A percentile compares a stretch with the other conserved stretches of the same genome.
These are phyloP conservation scores for Penicillium brasilianum DNA, from an alignment of 2,329 filamentous ascomycete species.

Conservation along the genomic window DNA sequence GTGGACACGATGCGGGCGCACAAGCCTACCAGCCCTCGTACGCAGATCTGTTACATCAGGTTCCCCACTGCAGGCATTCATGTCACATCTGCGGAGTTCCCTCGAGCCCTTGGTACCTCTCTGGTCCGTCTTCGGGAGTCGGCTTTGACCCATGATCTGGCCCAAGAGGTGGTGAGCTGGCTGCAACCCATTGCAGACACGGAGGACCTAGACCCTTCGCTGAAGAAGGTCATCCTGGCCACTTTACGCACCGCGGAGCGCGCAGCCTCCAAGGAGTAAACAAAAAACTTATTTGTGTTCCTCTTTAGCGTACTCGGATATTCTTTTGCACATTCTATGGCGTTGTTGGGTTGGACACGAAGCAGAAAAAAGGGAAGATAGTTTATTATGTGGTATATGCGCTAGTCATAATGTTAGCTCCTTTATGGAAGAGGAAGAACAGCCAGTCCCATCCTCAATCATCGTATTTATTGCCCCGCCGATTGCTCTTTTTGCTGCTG, in stretches of 20 bases:
- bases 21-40: constrained; percentile 65
- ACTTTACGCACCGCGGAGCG: constrained; percentile 45
- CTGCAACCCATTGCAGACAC: constrained; percentile 53
- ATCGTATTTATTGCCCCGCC: constrained; percentile 50
- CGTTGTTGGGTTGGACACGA: constrained; percentile 32
- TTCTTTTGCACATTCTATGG: constrained; percentile 23
- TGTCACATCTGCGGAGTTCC: constrained; percentile 70
- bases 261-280: constrained; percentile 32
- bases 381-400: constrained; percentile 9
- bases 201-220: constrained; percentile 57
- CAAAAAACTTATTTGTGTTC: constrained; percentile 1
- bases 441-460: constrained; percentile 35
- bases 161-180: constrained; percentile 55
- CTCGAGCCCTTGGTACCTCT: constrained; percentile 69
- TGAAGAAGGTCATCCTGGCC: constrained; percentile 57
- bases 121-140: constrained; percentile 66
- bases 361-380: constrained; percentile 23
- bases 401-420: constrained; percentile 4
- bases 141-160: constrained; percentile 48
- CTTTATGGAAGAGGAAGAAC: background rate
- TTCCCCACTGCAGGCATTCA: constrained; percentile 71
- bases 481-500: constrained; percentile 65
- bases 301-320: constrained; percentile 11
- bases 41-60: constrained; percentile 72
- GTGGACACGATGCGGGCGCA: constrained; percentile 64